A percentile compares a stretch with the other conserved stretches of the same genome.
phyloP scores from a whole-genome alignment of 139 green algal species.

The Monoraphidium neglectum region DNA sequence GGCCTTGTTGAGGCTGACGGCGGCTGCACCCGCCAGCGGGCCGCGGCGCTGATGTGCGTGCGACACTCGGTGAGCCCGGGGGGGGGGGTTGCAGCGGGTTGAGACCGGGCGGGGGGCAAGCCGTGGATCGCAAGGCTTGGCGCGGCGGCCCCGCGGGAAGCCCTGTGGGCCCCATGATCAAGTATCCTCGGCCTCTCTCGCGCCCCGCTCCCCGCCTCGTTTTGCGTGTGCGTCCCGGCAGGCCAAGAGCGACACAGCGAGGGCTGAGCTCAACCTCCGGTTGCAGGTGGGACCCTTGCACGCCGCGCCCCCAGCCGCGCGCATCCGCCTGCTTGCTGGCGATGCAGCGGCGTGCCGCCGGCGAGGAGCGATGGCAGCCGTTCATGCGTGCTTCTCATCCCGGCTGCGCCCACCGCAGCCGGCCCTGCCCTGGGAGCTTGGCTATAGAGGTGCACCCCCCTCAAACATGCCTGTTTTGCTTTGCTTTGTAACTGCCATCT shows the following conservation, averaged over 20 bases:
- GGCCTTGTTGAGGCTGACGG: conserved; percentile 23
- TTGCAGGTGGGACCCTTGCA: conserved; percentile 2
- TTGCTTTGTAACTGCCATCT: too few relatives aligned
- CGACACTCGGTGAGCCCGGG: conserved; percentile 11
- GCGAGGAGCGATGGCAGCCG: too few relatives aligned
- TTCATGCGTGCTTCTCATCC: too few relatives aligned
- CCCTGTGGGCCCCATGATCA: not conserved
- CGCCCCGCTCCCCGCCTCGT: not conserved
- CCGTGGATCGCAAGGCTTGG: too few relatives aligned
- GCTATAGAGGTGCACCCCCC: too few relatives aligned
- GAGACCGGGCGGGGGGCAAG: not conserved
- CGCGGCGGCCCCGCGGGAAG: too few relatives aligned
- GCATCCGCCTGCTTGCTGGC: not conserved
- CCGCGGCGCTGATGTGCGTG: conserved; percentile 27
- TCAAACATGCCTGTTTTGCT: too few relatives aligned
- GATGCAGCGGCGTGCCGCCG: too few relatives aligned
- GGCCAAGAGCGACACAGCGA: conserved; percentile 20
- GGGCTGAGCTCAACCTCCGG: conserved; percentile 14
- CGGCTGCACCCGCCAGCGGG: conserved; percentile 15
- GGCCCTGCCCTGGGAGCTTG: too few relatives aligned
- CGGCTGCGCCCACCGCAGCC: too few relatives aligned
- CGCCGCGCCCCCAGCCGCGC: not conserved
- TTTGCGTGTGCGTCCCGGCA: not conserved
- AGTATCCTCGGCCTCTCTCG: not conserved
- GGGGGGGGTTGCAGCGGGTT: not conserved